Evolutionary conservation across 306 rosid species (phyloP).

Genomic region (Lathyrus sativus): DNA sequence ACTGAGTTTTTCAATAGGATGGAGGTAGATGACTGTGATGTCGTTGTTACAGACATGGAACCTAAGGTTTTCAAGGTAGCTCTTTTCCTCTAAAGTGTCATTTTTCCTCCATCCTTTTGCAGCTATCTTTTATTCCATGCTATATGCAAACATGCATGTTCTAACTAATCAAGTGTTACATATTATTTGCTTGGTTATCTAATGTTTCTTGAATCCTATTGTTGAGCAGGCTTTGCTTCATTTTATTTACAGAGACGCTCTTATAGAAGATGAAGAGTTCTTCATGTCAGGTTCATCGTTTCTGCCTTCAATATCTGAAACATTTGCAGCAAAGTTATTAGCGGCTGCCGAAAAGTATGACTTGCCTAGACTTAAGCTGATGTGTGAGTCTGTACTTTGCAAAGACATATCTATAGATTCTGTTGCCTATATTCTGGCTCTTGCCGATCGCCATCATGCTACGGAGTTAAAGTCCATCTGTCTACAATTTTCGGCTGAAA

Average conservation of each 20-base stretch:
- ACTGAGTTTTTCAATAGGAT: constrained; percentile 57
- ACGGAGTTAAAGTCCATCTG: constrained; percentile 84
- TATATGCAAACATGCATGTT: background rate
- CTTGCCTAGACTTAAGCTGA: constrained; percentile 81
- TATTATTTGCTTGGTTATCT: constrained; percentile 32
- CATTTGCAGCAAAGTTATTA: constrained; percentile 82
- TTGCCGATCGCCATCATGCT: constrained; percentile 85
- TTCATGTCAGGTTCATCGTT: constrained; percentile 64
- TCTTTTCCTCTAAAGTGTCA: background rate
- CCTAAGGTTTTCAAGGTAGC: constrained; percentile 95
- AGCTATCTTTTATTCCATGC: constrained; percentile 23
- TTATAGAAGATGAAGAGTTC: constrained; percentile 79
- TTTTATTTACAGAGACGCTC: constrained; percentile 81
- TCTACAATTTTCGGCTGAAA: constrained; percentile 89
- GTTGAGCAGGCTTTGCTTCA: constrained; percentile 87
- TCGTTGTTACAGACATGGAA: constrained; percentile 69
- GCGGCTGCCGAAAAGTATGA: constrained; percentile 87
- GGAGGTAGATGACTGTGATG: constrained; percentile 62
- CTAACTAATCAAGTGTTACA: constrained; percentile 11
- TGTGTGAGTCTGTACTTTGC: constrained; percentile 97
- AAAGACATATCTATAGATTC: constrained; percentile 86
- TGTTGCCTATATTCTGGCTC: constrained; percentile 84
- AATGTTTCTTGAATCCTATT: constrained; percentile 40
- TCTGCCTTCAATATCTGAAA: constrained; percentile 60
- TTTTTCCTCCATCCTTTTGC: background rate